Evolutionary conservation across 805 yeast species (phyloP).

Genomic region (Candida andamanensis): DNA sequence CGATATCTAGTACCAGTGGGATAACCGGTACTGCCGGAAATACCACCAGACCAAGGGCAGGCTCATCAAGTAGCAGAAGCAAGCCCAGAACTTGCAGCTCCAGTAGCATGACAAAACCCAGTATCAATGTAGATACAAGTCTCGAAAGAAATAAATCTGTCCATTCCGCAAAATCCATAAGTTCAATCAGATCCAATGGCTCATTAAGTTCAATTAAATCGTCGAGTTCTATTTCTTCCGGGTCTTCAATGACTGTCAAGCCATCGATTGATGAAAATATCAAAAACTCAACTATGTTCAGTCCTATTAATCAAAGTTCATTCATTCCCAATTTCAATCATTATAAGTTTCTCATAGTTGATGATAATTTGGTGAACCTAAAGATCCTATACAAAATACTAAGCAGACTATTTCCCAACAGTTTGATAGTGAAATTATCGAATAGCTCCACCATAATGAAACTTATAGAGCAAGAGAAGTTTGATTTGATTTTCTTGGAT

Average conservation of each 20-base stretch:
- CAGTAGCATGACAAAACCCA: constrained; percentile 3
- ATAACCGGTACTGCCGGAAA: too few relatives aligned
- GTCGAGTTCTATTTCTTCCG: constrained; percentile 5
- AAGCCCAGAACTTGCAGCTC: constrained; percentile 1
- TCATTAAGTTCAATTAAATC: constrained; percentile 7
- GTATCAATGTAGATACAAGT: constrained; percentile 4
- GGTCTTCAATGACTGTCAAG: constrained; percentile 1
- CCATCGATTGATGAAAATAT: constrained; percentile 8
- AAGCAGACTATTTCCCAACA: constrained; percentile 28
- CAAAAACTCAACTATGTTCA: constrained; percentile 7
- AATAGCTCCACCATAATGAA: constrained; percentile 26
- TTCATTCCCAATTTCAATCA: constrained; percentile 14
- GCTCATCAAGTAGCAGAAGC: too few relatives aligned
- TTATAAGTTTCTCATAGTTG: constrained; percentile 27
- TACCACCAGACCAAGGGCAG: too few relatives aligned
- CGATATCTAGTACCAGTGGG: too few relatives aligned
- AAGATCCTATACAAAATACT: constrained; percentile 30
- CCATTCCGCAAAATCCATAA: constrained; percentile 5
- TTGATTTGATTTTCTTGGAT: constrained; percentile 35
- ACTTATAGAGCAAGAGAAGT: constrained; percentile 12
- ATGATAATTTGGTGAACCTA: constrained; percentile 39
- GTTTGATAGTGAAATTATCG: constrained; percentile 21
- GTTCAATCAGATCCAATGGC: constrained; percentile 5
- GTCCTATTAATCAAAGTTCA: constrained; percentile 12
- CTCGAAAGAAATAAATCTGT: constrained; percentile 7